Base-by-base conservation (phyloP, 2,329 filamentous ascomycete genomes). In the Elsinoe arachidis region DNA sequence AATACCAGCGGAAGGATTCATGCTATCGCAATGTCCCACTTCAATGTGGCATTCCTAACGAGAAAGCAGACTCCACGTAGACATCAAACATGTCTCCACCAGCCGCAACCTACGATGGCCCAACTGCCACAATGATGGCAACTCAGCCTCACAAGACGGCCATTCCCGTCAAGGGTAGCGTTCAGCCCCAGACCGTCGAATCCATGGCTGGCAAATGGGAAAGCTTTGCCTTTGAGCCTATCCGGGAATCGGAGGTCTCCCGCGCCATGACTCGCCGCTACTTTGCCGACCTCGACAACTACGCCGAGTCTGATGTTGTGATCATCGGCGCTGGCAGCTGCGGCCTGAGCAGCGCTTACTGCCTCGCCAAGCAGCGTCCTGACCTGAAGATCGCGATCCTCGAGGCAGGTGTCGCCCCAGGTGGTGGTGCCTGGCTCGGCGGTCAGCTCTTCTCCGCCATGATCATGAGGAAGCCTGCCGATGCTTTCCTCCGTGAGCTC, bases 1-100 rank as follows among this genome's bases (percentile, higher is more conserved):
- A 92, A 93, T 93, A 89, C 89, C 87, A 90, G 90, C 90, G 90
- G 90, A 93, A 95, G 90, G 87, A 95, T 69, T 93, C 90, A 95
- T 95, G 89, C 88, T 81, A 81, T 80, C 74, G 63, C 71, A 67
- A 70, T 26, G 17, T 70, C 66, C 67, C 63, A 64, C 66, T 67
- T 65, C 62, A 60, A 57, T 64, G 62, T 62, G 67, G 66, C 63
- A 67, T 56, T 63, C 70, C 69, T 61, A 63, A 70, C 70, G 61
- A 66, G 64, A 51, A 30, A 58, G 72, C 74, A 75, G 72, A 69
- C 66, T 65, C 62, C 71, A 68, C 68, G 64, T 56, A 61, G 46
- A 53, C 56, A 64, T 63, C 66, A 72, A 83, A 68, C 66, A 95
- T 95, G 90, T 84, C 87, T 77, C 90, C 90, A 67, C 85, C 88